phyloP scores from a whole-genome alignment of 495 filamentous ascomycete species.

The Podospora pseudoanserina region DNA sequence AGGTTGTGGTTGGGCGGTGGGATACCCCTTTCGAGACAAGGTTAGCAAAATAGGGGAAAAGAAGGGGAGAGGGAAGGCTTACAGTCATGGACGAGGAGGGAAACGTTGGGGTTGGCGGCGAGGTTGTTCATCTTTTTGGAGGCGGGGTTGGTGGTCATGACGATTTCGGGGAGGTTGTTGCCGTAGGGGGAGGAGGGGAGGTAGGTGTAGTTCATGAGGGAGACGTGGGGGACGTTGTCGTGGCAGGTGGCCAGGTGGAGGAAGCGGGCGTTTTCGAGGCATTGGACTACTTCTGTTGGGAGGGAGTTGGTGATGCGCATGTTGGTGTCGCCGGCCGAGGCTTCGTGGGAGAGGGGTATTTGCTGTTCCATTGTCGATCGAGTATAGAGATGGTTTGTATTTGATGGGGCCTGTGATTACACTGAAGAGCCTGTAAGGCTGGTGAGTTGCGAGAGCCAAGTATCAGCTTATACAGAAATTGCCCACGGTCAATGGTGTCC shows the following conservation, averaged over 20 bases:
- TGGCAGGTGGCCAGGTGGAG: slow-evolving; percentile 92
- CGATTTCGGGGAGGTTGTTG: slow-evolving; percentile 60
- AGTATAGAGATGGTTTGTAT: too few relatives aligned
- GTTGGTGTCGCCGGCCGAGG: slow-evolving; percentile 67
- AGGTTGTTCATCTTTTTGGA: slow-evolving; percentile 89
- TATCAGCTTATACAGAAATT: background rate
- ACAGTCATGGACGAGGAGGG: slow-evolving; percentile 92
- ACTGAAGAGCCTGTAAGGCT: background rate
- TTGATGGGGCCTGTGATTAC: background rate
- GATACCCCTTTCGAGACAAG: slow-evolving; percentile 55
- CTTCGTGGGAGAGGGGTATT: slow-evolving; percentile 68
- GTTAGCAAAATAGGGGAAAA: too few relatives aligned
- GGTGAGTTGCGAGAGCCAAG: background rate
- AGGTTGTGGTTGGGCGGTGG: slow-evolving; percentile 78
- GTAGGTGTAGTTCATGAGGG: slow-evolving; percentile 99
- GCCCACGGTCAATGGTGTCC: background rate
- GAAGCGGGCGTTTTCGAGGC: slow-evolving; percentile 92
- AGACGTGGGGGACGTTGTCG: slow-evolving; percentile 82
- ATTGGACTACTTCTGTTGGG: slow-evolving; percentile 80
- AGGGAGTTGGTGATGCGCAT: slow-evolving; percentile 64
- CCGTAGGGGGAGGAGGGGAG: slow-evolving; percentile 78
- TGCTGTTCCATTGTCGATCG: slow-evolving; percentile 41
- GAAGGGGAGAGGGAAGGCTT: background rate
- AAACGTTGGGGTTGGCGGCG: slow-evolving; percentile 81
- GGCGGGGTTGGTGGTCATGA: slow-evolving; percentile 89